phyloP scores from a whole-genome alignment of 176 grass and related monocot species.

The Oryza longistaminata region DNA sequence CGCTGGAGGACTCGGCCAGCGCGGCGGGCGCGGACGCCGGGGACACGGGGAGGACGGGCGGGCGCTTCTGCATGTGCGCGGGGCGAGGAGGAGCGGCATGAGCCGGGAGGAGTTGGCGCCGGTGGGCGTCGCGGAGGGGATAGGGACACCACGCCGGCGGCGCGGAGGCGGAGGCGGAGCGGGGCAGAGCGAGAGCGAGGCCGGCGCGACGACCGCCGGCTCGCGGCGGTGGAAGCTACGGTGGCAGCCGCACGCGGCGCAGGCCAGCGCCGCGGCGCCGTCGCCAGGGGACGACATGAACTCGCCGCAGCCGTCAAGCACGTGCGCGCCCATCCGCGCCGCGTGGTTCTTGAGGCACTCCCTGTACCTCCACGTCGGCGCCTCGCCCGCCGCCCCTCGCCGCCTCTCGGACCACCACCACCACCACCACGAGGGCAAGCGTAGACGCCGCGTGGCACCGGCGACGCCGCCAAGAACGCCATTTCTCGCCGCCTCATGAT shows the following conservation, averaged over 20 bases:
- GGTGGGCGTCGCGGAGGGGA: constrained; percentile 13
- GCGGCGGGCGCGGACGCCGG: constrained; percentile 47
- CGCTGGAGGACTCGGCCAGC: constrained; percentile 44
- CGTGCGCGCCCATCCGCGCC: constrained; percentile 78
- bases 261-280: constrained; percentile 49
- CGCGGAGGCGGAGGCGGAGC: neutral
- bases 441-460: neutral
- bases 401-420: neutral
- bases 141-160: neutral
- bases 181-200: constrained; percentile 5
- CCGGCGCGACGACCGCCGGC: neutral
- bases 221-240: constrained; percentile 96
- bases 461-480: constrained; percentile 19
- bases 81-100: constrained; percentile 50
- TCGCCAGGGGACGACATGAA: constrained; percentile 66
- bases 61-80: constrained; percentile 50
- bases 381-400: constrained; percentile 13
- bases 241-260: constrained; percentile 93
- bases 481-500: constrained; percentile 45
- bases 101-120: constrained; percentile 29
- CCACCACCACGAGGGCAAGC: neutral
- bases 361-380: constrained; percentile 61
- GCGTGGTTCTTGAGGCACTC: constrained; percentile 89
- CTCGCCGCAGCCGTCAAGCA: constrained; percentile 96
- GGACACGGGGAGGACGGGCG: constrained; percentile 8